phyloP scores from a whole-genome alignment of 1,284 basidiomycete species.

The Pseudozyma sp. region DNA sequence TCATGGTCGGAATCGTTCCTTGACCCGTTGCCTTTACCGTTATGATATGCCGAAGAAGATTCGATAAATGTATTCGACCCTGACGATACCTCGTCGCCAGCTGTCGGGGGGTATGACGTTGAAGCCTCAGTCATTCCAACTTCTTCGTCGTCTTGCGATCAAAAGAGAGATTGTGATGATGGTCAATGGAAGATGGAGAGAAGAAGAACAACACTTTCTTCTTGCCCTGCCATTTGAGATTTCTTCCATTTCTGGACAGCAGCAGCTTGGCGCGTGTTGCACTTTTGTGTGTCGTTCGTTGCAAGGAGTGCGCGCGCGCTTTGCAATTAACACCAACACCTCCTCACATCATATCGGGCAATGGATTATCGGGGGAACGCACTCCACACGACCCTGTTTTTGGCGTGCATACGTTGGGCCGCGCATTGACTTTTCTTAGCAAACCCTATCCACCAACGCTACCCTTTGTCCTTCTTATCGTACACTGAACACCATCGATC shows the following conservation, averaged over 20 bases:
- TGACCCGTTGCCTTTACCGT: background rate
- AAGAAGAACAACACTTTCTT: conserved; percentile 5
- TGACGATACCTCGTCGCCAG: background rate
- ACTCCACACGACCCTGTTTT: conserved; percentile 9
- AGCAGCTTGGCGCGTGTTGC: no score
- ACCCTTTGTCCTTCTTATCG: background rate
- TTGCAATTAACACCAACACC: conserved; percentile 24
- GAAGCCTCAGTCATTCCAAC: conserved; percentile 18
- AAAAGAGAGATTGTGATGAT: background rate
- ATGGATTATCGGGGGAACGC: conserved; percentile 1
- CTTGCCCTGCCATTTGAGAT: background rate
- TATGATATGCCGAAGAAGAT: conserved; percentile 25
- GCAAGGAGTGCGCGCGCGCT: conserved; percentile 4
- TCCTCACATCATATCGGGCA: background rate
- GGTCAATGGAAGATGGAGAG: conserved; percentile 1
- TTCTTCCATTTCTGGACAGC: background rate
- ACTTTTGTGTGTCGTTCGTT: no score
- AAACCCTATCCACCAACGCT: background rate
- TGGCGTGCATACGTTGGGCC: background rate
- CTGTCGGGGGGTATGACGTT: conserved; percentile 9
- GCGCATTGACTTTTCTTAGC: background rate
- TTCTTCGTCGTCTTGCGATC: conserved; percentile 1
- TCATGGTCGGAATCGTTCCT: conserved; percentile 6
- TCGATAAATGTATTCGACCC: conserved; percentile 27
- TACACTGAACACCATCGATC: background rate